Evolutionary conservation across 768 basidiomycete species (phyloP).

Genomic region (Tubosaeta sp.): DNA sequence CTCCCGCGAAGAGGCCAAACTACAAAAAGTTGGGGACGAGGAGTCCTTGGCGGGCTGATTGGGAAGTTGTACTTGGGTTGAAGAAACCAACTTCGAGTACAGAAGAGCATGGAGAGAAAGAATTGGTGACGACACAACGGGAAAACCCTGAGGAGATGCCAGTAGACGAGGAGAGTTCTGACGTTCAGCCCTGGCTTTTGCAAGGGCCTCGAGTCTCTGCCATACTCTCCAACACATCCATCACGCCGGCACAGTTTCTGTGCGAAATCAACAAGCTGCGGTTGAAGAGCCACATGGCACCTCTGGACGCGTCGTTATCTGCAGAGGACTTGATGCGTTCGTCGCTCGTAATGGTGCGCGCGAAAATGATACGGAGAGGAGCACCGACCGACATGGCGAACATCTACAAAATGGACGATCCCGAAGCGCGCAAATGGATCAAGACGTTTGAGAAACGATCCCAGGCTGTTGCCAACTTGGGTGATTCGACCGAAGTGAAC

Average conservation of each 20-base stretch:
- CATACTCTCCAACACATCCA: slow-evolving; percentile 44
- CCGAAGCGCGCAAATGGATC: slow-evolving; percentile 48
- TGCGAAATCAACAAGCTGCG: slow-evolving; percentile 58
- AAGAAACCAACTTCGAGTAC: slow-evolving; percentile 11
- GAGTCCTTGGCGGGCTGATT: slow-evolving; percentile 76
- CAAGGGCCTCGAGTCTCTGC: slow-evolving; percentile 47
- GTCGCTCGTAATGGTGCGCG: slow-evolving; percentile 64
- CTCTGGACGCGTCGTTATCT: slow-evolving; percentile 31
- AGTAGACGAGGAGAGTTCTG: neutral
- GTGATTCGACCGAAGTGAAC: slow-evolving; percentile 16
- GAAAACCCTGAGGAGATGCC: slow-evolving; percentile 30
- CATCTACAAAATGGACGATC: slow-evolving; percentile 61
- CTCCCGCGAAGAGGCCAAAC: slow-evolving; percentile 82
- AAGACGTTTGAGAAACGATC: slow-evolving; percentile 26
- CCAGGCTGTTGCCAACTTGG: slow-evolving; percentile 9
- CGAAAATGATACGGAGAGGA: slow-evolving; percentile 64
- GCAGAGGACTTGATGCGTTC: slow-evolving; percentile 48
- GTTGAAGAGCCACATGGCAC: slow-evolving; percentile 45
- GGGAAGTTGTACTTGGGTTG: slow-evolving; percentile 66
- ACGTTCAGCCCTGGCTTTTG: slow-evolving; percentile 61
- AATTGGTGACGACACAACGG: slow-evolving; percentile 56
- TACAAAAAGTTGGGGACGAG: slow-evolving; percentile 58
- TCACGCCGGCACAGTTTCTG: slow-evolving; percentile 43
- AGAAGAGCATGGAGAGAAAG: slow-evolving; percentile 25
- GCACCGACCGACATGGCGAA: slow-evolving; percentile 69